Conservation (phyloP, 2,329 filamentous ascomycete species). For the Cadophora malorum region DNA sequence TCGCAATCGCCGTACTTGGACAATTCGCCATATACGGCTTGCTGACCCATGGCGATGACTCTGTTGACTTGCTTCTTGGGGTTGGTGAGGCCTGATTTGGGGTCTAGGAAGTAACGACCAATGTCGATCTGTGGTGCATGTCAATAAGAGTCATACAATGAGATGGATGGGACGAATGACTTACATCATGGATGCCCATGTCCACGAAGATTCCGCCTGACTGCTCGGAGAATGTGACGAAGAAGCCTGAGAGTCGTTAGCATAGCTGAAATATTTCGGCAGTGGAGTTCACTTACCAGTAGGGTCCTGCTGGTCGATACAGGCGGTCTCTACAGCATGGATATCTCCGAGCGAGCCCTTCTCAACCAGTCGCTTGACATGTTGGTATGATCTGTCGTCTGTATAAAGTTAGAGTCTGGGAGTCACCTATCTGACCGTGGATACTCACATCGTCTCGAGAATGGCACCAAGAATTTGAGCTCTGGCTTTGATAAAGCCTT, state of each 20-base stretch:
- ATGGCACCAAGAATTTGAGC: not conserved
- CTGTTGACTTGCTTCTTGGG: not conserved
- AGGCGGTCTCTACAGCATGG: not conserved
- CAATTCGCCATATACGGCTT: not conserved
- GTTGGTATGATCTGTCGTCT: not conserved
- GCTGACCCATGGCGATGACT: not conserved
- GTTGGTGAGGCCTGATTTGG: not conserved
- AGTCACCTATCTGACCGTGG: not conserved
- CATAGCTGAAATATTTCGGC: not conserved
- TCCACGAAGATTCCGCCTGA: not conserved
- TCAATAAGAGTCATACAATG: not conserved
- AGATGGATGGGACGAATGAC: not conserved
- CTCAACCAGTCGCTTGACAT: conserved; percentile 3
- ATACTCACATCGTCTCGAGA: not conserved
- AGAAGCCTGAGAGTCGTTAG: not conserved
- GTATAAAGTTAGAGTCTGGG: not conserved
- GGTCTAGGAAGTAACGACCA: not conserved
- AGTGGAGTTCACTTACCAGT: not conserved
- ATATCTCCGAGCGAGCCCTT: not conserved
- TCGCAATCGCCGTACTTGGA: not conserved
- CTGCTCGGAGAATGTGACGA: not conserved
- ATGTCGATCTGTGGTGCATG: not conserved
- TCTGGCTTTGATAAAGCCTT: not conserved
- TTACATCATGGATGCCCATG: not conserved
- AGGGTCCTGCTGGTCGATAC: conserved; percentile 4